Base-by-base conservation (phyloP, 495 filamentous ascomycete species). In the Penicillium bialowiezense region DNA sequence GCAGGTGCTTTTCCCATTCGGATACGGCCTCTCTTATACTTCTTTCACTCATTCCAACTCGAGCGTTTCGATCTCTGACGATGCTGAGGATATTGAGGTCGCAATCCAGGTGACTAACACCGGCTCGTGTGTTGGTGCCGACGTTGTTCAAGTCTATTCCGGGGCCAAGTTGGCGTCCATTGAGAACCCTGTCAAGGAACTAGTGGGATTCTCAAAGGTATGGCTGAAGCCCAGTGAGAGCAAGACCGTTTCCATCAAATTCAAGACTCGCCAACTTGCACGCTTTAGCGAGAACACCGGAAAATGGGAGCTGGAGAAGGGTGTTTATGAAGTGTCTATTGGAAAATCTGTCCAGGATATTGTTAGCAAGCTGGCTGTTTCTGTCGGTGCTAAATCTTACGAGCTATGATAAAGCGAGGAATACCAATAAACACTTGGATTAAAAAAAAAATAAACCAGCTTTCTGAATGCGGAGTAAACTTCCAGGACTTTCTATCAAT, bases 91-190 rank as follows among this genome's bases (percentile, higher is more conserved):
- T 7, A 91, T 88, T 63, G 56, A 74, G 18, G 59, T 84, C 41
- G 41, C 78, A 74, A 4, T 85, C 80, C 7, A 81, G 77, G 29
- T 95, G 54, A 83, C 71, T 41, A 95, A 95, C 66, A 89, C 79
- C 12, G 89, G 90, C 36, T 55, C 58, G 0, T 18, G 80, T 3
- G 67, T 59, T 6, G 89, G 87, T 13, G 83, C 86, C 28, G 88
- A 88, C 60, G 76, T 92, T 14, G 73, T 81, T 3, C 90, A 95
- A 72, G 65, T 91, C 20, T 92, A 92, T 63, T 56, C 90, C 26
- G 46, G 37, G 15, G 54, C 49, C 32, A 67, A 56, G 26, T 67
- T 56, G 40, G 56, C 66, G 10, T 70, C 69, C 26, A 69, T 79
- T 36, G 82, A 84, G 14, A 78, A 82, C 52, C 53, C 53, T 0